Evolutionary conservation across 768 basidiomycete species (phyloP).

Genomic region (Tricholoma flavovirens): DNA sequence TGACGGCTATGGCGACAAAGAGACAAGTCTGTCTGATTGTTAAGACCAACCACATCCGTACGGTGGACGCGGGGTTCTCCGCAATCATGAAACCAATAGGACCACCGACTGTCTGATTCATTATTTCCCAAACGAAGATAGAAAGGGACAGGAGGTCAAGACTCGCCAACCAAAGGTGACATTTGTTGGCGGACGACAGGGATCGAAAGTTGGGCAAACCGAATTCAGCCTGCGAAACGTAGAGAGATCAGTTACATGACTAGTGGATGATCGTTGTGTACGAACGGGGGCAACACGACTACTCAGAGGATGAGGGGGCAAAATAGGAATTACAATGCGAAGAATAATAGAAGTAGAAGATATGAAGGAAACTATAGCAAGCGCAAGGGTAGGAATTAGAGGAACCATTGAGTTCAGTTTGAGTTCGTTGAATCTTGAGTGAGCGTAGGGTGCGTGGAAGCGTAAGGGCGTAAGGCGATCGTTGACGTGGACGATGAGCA

Average conservation of each 20-base stretch:
- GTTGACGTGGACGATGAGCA: slow-evolving; percentile 12
- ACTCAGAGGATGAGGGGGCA: slow-evolving; percentile 69
- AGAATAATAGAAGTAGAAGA: slow-evolving; percentile 72
- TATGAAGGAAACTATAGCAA: slow-evolving; percentile 67
- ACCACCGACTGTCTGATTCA: slow-evolving; percentile 45
- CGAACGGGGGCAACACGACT: slow-evolving; percentile 69
- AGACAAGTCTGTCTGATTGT: slow-evolving; percentile 67
- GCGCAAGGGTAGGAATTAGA: slow-evolving; percentile 57
- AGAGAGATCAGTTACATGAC: slow-evolving; percentile 13
- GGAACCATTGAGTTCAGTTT: slow-evolving; percentile 50
- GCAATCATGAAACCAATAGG: slow-evolving; percentile 39
- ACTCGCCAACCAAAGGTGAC: slow-evolving; percentile 66
- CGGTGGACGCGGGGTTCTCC: slow-evolving; percentile 45
- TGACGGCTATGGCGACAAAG: slow-evolving; percentile 52
- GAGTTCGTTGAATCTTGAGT: slow-evolving; percentile 33
- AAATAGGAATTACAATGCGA: slow-evolving; percentile 67
- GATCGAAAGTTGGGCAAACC: slow-evolving; percentile 64
- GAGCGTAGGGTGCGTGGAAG: slow-evolving; percentile 41
- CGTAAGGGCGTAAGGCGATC: slow-evolving; percentile 40
- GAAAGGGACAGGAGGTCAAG: slow-evolving; percentile 59
- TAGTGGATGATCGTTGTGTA: slow-evolving; percentile 10
- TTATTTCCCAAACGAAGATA: slow-evolving; percentile 62
- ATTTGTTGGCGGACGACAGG: slow-evolving; percentile 63
- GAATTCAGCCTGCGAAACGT: slow-evolving; percentile 57
- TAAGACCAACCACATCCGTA: slow-evolving; percentile 63